Conservation (phyloP, 768 basidiomycete genomes). For the Macrolepiota fuliginosa region DNA sequence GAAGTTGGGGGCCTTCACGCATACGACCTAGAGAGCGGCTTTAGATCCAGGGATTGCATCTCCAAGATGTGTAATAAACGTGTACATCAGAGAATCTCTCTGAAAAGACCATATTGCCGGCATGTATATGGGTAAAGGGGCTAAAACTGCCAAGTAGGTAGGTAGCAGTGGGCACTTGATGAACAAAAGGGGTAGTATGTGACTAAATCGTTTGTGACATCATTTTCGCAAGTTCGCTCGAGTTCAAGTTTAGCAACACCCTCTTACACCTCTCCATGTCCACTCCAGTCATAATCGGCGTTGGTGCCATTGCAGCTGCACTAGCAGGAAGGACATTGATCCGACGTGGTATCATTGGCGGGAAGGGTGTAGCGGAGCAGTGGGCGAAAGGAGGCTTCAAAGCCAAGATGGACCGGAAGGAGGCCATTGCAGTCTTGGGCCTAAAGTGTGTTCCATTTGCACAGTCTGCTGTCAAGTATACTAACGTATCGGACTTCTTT, state of each 20-base stretch:
- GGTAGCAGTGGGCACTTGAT: too few relatives aligned
- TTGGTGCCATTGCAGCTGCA: conserved; percentile 76
- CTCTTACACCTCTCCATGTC: conserved; percentile 48
- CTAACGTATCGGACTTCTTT: background rate
- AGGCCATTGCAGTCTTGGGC: conserved; percentile 89
- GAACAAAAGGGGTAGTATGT: background rate
- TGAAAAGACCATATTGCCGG: too few relatives aligned
- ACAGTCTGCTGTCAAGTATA: conserved; percentile 7
- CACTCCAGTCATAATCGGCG: conserved; percentile 72
- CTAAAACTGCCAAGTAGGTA: too few relatives aligned
- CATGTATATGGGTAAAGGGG: too few relatives aligned
- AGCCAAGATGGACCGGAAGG: conserved; percentile 93
- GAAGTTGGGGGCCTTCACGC: too few relatives aligned
- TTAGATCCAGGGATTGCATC: too few relatives aligned
- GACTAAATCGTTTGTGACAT: background rate
- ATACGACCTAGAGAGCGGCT: too few relatives aligned
- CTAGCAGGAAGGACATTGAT: conserved; percentile 72
- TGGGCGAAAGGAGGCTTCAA: conserved; percentile 95
- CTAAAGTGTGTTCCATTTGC: conserved; percentile 65
- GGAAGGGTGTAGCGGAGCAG: conserved; percentile 66
- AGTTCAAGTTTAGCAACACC: background rate
- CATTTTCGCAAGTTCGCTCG: background rate
- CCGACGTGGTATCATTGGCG: conserved; percentile 57
- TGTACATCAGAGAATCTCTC: too few relatives aligned
- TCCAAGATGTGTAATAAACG: too few relatives aligned